These are phyloP conservation scores for Trichoderma semiorbis DNA, from an alignment of 2,329 filamentous ascomycete genomes.

Conservation along the genomic window DNA sequence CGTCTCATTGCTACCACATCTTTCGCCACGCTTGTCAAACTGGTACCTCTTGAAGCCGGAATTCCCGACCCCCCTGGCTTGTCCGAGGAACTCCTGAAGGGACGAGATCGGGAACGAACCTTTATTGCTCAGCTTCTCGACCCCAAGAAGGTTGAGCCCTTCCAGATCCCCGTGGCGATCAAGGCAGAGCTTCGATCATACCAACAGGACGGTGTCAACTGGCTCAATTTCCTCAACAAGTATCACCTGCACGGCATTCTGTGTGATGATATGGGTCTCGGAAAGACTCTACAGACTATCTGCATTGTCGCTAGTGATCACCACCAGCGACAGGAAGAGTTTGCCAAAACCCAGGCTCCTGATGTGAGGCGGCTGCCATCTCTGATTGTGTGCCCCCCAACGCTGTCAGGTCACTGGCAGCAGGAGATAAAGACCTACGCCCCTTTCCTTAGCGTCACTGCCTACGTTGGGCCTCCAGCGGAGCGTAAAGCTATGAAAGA, in stretches of 20 bases:
- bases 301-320: conserved; percentile 98
- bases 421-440: conserved; percentile 96
- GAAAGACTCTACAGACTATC: conserved; percentile 94
- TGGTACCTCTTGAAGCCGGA: conserved; percentile 93
- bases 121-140: conserved; percentile 97
- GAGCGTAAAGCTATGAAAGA: conserved; percentile 72
- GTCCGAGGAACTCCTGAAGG: conserved; percentile 81
- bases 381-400: conserved; percentile 93
- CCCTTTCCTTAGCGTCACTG: conserved; percentile 83
- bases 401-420: conserved; percentile 96
- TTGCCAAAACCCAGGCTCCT: conserved; percentile 71
- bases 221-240: conserved; percentile 95
- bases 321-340: conserved; percentile 88
- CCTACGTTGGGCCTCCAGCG: conserved; percentile 84
- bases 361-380: conserved; percentile 82
- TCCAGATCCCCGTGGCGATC: conserved; percentile 91
- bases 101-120: conserved; percentile 88
- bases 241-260: conserved; percentile 98
- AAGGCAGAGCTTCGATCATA: conserved; percentile 96
- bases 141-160: conserved; percentile 92
- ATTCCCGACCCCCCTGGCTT: conserved; percentile 95
- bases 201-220: conserved; percentile 98
- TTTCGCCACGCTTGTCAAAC: conserved; percentile 93
- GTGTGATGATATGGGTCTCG: conserved; percentile 98
- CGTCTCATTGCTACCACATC: conserved; percentile 92